Evolutionary conservation across 176 grass and related monocot genomes (phyloP), one percentile per base, ranked within the genome.

Genomic region (Paspalum vaginatum): DNA sequence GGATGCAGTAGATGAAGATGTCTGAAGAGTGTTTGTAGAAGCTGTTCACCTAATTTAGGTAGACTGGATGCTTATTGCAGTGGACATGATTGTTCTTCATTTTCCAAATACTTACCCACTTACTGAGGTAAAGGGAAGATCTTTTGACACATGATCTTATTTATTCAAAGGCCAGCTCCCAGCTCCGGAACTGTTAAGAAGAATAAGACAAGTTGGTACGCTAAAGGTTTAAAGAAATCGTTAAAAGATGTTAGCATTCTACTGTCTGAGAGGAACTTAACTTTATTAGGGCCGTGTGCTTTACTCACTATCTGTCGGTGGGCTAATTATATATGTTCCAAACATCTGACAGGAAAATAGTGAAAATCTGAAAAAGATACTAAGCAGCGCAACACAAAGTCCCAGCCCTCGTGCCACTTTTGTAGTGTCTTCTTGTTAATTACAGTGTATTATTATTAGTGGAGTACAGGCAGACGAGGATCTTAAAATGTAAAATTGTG

Each of bases 201-300:
- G 50, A 79, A 79, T 59, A 84, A 67, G 40, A 25, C 68, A 79
- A 80, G 69, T 85, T 56, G 53, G 63, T 80, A 56, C 39, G 48
- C 10, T 26, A 53, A 53, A 37, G 38, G 70, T 72, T 5, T 7
- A 12, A 51, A 52, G 47, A 72, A 38, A 49, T 39, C 15, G 38
- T 61, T 12, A 2, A 32, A 53, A 72, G 8, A 27, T 17, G 12
- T 16, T 39, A n/a, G n/a, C n/a, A 18, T 48, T 26, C 43, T 25
- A 69, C 43, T 21, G 7, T 69, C 66, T 15, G 10, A 48, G 7
- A 47, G 6, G 65, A 45, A 68, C n/a, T n/a, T n/a, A 32, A 32
- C 32, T 44, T 68, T 13, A 68, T 24, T 15, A 45, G 41, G 66
- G 47, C 66, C 58, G 24, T 48, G 43, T 69, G 66, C 13, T 47